Evolutionary conservation across 352 stramenopile genomes (phyloP).

Genomic region (Pythium chondricola): DNA sequence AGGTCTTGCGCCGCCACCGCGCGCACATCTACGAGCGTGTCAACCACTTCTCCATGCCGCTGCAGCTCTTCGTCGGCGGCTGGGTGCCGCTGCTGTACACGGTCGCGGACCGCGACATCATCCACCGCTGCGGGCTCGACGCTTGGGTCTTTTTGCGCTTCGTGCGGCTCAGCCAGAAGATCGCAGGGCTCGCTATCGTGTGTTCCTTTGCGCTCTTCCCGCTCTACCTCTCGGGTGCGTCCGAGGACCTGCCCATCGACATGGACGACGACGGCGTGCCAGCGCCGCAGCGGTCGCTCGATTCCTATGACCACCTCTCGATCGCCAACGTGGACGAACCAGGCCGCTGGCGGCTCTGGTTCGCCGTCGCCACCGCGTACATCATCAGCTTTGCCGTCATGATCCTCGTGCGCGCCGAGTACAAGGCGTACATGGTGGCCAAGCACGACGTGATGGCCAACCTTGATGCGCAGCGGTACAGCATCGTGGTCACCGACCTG

Average conservation of each 20-base stretch:
- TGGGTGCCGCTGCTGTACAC: slow-evolving; percentile 65
- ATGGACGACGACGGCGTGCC: slow-evolving; percentile 18
- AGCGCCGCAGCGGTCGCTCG: slow-evolving; percentile 21
- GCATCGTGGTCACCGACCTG: slow-evolving; percentile 61
- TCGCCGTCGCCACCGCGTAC: slow-evolving; percentile 49
- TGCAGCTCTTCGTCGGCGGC: slow-evolving; percentile 8
- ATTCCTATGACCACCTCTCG: slow-evolving; percentile 61
- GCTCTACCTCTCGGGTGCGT: slow-evolving; percentile 46
- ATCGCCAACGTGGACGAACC: slow-evolving; percentile 52
- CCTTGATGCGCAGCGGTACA: slow-evolving; percentile 64
- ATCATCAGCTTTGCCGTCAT: slow-evolving; percentile 47
- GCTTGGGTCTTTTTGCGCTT: slow-evolving; percentile 76
- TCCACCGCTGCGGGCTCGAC: slow-evolving; percentile 57
- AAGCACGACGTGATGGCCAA: slow-evolving; percentile 58
- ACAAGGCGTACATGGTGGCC: slow-evolving; percentile 49
- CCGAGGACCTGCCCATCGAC: slow-evolving; percentile 17
- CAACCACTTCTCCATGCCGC: slow-evolving; percentile 30
- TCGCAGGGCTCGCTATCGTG: slow-evolving; percentile 44
- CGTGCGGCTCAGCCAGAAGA: slow-evolving; percentile 58
- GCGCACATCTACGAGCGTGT: slow-evolving; percentile 40
- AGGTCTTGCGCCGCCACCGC: slow-evolving; percentile 41
- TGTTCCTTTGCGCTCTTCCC: slow-evolving; percentile 63
- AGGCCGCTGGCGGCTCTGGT: slow-evolving; percentile 58
- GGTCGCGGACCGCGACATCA: slow-evolving; percentile 48
- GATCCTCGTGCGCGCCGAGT: slow-evolving; percentile 48